Evolutionary conservation across 306 rosid genomes (phyloP).

Genomic region (Fagus crenata): DNA sequence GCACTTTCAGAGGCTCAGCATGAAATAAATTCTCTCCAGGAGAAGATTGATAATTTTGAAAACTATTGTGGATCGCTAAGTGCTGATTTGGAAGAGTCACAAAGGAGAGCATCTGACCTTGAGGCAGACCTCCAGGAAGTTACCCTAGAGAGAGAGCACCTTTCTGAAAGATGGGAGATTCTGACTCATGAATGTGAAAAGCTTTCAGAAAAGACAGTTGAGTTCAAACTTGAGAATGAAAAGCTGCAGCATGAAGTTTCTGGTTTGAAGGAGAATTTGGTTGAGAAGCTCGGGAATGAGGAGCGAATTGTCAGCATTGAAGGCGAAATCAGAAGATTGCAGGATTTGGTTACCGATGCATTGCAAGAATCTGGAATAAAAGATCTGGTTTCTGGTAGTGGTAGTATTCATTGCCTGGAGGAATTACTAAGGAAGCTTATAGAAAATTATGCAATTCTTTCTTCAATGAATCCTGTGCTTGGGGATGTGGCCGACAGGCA

Average conservation of each 20-base stretch:
- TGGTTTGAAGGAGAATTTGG: constrained; percentile 52
- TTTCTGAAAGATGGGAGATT: constrained; percentile 59
- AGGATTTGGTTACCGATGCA: constrained; percentile 53
- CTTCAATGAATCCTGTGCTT: constrained; percentile 35
- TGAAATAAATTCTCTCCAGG: constrained; percentile 63
- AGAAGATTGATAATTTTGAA: constrained; percentile 71
- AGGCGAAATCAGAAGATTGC: constrained; percentile 58
- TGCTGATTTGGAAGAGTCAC: constrained; percentile 78
- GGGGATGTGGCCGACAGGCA: constrained; percentile 34
- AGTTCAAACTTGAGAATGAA: constrained; percentile 62
- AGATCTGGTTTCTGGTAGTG: constrained; percentile 48
- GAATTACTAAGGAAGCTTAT: constrained; percentile 63
- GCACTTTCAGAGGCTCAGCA: constrained; percentile 67
- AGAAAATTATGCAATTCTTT: constrained; percentile 50
- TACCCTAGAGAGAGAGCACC: constrained; percentile 53
- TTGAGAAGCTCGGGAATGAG: constrained; percentile 45
- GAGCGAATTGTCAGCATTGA: constrained; percentile 45
- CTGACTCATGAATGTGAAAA: constrained; percentile 53
- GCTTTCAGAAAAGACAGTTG: constrained; percentile 42
- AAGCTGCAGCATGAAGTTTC: constrained; percentile 52
- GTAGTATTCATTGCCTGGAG: constrained; percentile 66
- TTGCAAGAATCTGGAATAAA: constrained; percentile 48
- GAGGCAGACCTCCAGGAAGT: constrained; percentile 55
- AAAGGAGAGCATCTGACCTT: constrained; percentile 52
- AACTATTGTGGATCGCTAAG: constrained; percentile 60